Evolutionary conservation across 2,329 filamentous ascomycete genomes (phyloP).

Genomic region (Herpotrichia juniperi): DNA sequence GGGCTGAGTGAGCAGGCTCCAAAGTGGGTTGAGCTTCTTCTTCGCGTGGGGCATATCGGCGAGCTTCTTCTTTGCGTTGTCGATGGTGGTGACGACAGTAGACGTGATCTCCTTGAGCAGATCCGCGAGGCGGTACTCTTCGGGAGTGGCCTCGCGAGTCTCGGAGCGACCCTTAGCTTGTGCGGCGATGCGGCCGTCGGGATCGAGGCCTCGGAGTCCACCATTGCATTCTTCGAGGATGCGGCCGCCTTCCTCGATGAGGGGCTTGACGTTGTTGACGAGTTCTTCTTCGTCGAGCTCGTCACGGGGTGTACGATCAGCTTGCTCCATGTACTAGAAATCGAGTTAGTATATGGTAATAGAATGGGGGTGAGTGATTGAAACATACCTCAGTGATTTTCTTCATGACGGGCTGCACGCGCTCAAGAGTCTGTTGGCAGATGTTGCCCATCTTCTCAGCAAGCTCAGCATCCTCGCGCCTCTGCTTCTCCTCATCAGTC

Average conservation of each 20-base stretch:
- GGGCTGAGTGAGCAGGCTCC: constrained; percentile 81
- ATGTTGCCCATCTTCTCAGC: constrained; percentile 76
- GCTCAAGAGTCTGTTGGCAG: constrained; percentile 80
- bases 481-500: constrained; percentile 51
- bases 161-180: constrained; percentile 83
- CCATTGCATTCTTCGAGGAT: constrained; percentile 89
- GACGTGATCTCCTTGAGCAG: constrained; percentile 84
- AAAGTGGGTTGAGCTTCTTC: constrained; percentile 92
- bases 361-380: not conserved
- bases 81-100: constrained; percentile 80
- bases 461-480: constrained; percentile 72
- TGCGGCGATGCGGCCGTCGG: constrained; percentile 82
- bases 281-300: constrained; percentile 90
- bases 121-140: constrained; percentile 85
- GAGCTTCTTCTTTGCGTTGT: constrained; percentile 86
- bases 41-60: constrained; percentile 92
- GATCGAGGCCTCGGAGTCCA: constrained; percentile 83
- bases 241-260: constrained; percentile 83
- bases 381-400: constrained; percentile 76
- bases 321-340: constrained; percentile 74
- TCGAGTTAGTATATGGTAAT: constrained; percentile 29
- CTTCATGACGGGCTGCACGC: constrained; percentile 83
- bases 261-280: constrained; percentile 82
- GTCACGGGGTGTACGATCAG: constrained; percentile 80
- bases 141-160: constrained; percentile 76